These are phyloP conservation scores for Postia placenta DNA, from an alignment of 768 basidiomycete genomes.

Conservation along the genomic window DNA sequence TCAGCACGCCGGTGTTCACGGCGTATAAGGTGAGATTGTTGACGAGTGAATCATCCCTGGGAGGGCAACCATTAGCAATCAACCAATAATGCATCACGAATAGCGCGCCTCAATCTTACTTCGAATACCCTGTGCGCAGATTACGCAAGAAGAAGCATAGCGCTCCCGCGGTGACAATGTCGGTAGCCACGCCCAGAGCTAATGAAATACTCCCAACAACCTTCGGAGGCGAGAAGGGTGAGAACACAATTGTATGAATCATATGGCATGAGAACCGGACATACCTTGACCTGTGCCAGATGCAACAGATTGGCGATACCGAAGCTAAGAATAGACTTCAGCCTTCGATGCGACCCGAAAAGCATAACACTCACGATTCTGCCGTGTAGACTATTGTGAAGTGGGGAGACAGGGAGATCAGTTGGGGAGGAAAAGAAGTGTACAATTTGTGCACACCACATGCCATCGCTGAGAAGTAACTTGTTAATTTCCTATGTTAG, in stretches of 20 bases:
- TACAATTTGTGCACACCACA: background rate
- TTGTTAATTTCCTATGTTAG: background rate
- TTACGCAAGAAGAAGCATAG: constrained; percentile 50
- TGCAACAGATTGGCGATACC: constrained; percentile 30
- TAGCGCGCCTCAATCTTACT: constrained; percentile 25
- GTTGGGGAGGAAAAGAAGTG: background rate
- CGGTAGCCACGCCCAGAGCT: constrained; percentile 42
- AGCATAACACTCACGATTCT: constrained; percentile 31
- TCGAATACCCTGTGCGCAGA: constrained; percentile 43
- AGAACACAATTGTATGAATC: background rate
- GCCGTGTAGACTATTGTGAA: constrained; percentile 33
- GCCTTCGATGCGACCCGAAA: constrained; percentile 22
- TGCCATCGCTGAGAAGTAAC: constrained; percentile 1
- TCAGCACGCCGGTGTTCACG: constrained; percentile 55
- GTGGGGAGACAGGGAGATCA: background rate
- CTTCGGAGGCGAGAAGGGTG: too few species aligned
- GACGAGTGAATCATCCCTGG: constrained; percentile 52
- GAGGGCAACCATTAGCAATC: background rate
- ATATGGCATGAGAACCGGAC: constrained; percentile 8
- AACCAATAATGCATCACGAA: background rate
- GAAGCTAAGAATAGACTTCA: constrained; percentile 7
- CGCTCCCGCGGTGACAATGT: constrained; percentile 43
- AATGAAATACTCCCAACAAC: constrained; percentile 42
- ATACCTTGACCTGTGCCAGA: constrained; percentile 40
- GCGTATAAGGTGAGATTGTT: constrained; percentile 53